Evolutionary conservation across 2,329 filamentous ascomycete species (phyloP), one percentile per base, ranked within the genome.

Genomic region (Rutstroemia sp.): DNA sequence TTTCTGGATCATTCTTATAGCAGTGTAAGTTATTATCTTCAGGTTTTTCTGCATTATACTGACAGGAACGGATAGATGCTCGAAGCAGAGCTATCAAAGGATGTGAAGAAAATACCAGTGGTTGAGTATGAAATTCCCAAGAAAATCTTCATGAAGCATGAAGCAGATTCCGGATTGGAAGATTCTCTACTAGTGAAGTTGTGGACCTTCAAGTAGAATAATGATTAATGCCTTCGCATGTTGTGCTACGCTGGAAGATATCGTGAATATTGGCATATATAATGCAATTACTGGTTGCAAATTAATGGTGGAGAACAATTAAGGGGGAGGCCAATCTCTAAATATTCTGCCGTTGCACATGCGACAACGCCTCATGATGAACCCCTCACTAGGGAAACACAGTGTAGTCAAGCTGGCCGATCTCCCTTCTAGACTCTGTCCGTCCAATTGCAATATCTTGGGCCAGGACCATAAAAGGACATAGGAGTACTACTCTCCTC

Each of bases 1-100:
- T 99, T 99, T 72, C 74, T 97, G 49, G 94, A 99, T 69, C 91
- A 97, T 71, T 92, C 90, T 0, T 99, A 97, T 72, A 82, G 78
- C 66, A 89, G 83, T 69, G 86, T 87, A 79, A 79, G 81, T 80
- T 23, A 18, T 12, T 18, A 8, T 25, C 39, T 14, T 30, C 25
- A 19, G 18, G 25, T 21, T 19, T 21, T 48, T 34, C 10, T 30
- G 25, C 10, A 47, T 37, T 30, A 27, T 37, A 51, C 73, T 78
- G 64, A 78, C 67, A 34, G 34, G 16, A 38, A 18, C 21, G 6
- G 38, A 21, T 51, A 90, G 86, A 82, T 99, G 69, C 74, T 97
- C 45, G 89, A 94, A 59, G 86, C 86, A 3, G 94, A 99, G 71
- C 77, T 96, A 61, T 78, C 80, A 58, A 95, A 92, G 72, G 83